A percentile compares a stretch with the other conserved stretches of the same genome.
Conservation (phyloP, 2,329 filamentous ascomycete genomes). For the Fonsecaea erecta region DNA sequence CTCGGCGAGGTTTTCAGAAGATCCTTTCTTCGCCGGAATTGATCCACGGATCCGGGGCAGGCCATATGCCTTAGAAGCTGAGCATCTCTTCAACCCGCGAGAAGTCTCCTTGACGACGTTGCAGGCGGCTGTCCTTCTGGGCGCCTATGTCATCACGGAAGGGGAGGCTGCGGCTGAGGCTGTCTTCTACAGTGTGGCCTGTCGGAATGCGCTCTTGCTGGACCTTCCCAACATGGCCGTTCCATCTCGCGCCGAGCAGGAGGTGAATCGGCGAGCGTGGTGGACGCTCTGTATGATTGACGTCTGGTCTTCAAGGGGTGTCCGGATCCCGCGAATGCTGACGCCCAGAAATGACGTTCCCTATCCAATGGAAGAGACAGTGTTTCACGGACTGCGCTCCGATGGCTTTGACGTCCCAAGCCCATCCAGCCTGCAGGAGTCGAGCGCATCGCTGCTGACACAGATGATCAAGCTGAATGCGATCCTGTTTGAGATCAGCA, state of each 20-base stretch:
- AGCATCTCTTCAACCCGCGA: conserved; percentile 42
- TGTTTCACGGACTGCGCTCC: conserved; percentile 40
- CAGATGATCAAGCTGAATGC: conserved; percentile 48
- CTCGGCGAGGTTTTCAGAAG: conserved; percentile 28
- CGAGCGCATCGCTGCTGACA: conserved; percentile 29
- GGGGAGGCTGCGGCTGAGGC: conserved; percentile 43
- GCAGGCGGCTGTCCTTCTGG: conserved; percentile 49
- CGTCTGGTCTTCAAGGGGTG: conserved; percentile 47
- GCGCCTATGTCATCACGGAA: conserved; percentile 43
- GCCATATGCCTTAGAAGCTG: conserved; percentile 30
- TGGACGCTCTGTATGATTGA: conserved; percentile 52
- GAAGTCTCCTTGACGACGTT: conserved; percentile 46
- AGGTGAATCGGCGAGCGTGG: conserved; percentile 47
- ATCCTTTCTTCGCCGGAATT: conserved; percentile 25
- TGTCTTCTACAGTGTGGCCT: conserved; percentile 47
- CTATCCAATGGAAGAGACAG: conserved; percentile 46
- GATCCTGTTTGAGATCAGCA: conserved; percentile 50
- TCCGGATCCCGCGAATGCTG: conserved; percentile 44
- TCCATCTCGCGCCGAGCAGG: conserved; percentile 41
- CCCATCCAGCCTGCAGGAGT: conserved; percentile 20
- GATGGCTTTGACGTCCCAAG: conserved; percentile 15
- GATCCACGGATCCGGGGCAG: conserved; percentile 30
- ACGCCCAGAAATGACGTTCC: conserved; percentile 38
- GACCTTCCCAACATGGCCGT: conserved; percentile 44
- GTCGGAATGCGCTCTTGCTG: conserved; percentile 45